Conservation (phyloP, 306 rosid species). For the Vicia sativa region DNA sequence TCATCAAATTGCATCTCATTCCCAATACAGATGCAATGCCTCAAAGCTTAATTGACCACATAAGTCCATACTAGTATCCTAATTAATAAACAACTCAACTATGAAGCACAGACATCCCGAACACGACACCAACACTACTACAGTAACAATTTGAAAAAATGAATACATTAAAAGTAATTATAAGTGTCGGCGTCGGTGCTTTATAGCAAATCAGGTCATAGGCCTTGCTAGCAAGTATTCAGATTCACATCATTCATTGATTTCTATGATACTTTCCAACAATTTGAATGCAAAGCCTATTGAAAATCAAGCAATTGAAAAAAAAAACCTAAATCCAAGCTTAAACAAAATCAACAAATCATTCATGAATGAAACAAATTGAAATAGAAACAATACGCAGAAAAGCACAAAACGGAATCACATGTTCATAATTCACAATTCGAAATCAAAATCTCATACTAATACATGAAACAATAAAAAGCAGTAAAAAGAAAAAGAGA, state of each 20-base stretch:
- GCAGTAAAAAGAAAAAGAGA: constrained; percentile 39
- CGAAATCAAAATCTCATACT: constrained; percentile 26
- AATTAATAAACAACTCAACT: background rate
- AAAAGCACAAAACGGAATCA: constrained; percentile 33
- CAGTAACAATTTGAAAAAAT: no score
- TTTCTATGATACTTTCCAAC: background rate
- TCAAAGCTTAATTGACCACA: constrained; percentile 3
- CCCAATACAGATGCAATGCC: constrained; percentile 11
- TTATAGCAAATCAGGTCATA: constrained; percentile 1
- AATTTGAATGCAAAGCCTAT: constrained; percentile 10
- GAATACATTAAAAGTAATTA: no score
- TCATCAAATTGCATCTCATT: constrained; percentile 24
- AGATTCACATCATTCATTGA: constrained; percentile 10
- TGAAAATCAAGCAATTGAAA: constrained; percentile 11
- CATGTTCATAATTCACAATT: constrained; percentile 2
- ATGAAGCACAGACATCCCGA: no score
- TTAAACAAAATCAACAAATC: background rate
- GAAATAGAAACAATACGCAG: background rate
- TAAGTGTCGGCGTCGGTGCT: no score
- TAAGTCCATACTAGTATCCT: background rate
- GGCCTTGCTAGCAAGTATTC: constrained; percentile 9
- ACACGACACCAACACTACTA: no score
- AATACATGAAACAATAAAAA: constrained; percentile 10
- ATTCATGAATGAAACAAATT: constrained; percentile 1
- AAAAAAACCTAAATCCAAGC: background rate